Evolutionary conservation across 345 rosid species (phyloP).

Genomic region (Raphanus sativus): DNA sequence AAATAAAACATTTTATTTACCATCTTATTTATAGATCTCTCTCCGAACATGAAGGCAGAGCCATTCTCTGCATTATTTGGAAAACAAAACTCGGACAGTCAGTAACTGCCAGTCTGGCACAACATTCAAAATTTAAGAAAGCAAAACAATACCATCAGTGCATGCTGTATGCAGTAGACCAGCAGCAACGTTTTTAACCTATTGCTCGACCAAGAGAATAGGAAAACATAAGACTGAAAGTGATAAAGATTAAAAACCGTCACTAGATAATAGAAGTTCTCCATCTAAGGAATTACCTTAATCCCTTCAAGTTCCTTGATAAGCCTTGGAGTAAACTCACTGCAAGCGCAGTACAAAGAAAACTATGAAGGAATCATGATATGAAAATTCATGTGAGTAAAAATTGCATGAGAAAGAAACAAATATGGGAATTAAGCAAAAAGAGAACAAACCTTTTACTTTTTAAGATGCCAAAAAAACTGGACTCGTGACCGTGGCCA

Average conservation of each 20-base stretch:
- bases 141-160: conserved; percentile 60
- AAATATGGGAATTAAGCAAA: neutral
- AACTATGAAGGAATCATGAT: conserved; percentile 24
- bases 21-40: conserved; percentile 51
- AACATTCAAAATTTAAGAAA: conserved; percentile 13
- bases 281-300: conserved; percentile 52
- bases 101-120: conserved; percentile 1
- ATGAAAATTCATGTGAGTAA: neutral
- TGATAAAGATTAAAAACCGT: conserved; percentile 4
- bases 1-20: conserved; percentile 36
- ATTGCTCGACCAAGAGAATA: conserved; percentile 30
- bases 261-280: neutral
- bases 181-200: conserved; percentile 81
- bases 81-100: conserved; percentile 21
- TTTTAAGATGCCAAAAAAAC: conserved; percentile 60
- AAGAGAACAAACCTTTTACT: conserved; percentile 59
- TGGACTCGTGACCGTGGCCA: conserved; percentile 82
- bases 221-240: conserved; percentile 17
- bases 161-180: conserved; percentile 91
- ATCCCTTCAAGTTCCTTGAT: conserved; percentile 82
- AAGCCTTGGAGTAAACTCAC: conserved; percentile 93
- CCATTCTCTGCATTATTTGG: conserved; percentile 67
- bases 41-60: conserved; percentile 76
- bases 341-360: conserved; percentile 41
- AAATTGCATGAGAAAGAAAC: conserved; percentile 6